Evolutionary conservation across 129 eudicot genomes (phyloP).

Genomic region (Arctium lappa): DNA sequence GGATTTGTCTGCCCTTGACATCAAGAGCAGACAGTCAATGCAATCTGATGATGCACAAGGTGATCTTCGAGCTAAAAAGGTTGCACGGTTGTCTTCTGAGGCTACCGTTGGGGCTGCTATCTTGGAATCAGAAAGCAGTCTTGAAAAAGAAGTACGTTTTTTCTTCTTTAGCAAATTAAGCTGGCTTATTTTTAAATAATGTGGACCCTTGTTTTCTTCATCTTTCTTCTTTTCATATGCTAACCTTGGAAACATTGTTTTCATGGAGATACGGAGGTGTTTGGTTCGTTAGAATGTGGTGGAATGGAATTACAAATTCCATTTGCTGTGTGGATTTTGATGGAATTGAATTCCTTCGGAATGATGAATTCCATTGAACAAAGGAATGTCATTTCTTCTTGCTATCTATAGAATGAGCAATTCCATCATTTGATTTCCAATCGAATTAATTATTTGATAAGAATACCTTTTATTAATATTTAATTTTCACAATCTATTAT

Average conservation of each 20-base stretch:
- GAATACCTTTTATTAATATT: too few relatives aligned
- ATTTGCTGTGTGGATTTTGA: too few relatives aligned
- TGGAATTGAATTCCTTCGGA: too few relatives aligned
- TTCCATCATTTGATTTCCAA: too few relatives aligned
- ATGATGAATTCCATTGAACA: too few relatives aligned
- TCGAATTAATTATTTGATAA: too few relatives aligned
- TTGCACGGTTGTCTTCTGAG: slow-evolving; percentile 58
- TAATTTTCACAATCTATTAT: too few relatives aligned
- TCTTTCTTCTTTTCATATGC: background rate
- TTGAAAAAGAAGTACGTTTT: slow-evolving; percentile 64
- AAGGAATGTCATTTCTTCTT: too few relatives aligned
- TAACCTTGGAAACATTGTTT: background rate
- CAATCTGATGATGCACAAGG: slow-evolving; percentile 24
- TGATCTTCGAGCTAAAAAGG: slow-evolving; percentile 47
- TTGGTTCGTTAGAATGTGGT: background rate
- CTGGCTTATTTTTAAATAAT: background rate
- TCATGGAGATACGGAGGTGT: background rate
- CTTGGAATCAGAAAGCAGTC: slow-evolving; percentile 69
- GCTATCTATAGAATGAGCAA: too few relatives aligned
- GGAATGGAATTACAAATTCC: too few relatives aligned
- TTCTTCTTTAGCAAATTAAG: background rate
- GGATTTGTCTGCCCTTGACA: slow-evolving; percentile 44
- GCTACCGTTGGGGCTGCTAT: slow-evolving; percentile 72
- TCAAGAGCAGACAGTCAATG: slow-evolving; percentile 34
- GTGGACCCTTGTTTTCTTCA: background rate